Evolutionary conservation across 169 alveolate species (phyloP).

Genomic region (Plasmodium yoelii): DNA sequence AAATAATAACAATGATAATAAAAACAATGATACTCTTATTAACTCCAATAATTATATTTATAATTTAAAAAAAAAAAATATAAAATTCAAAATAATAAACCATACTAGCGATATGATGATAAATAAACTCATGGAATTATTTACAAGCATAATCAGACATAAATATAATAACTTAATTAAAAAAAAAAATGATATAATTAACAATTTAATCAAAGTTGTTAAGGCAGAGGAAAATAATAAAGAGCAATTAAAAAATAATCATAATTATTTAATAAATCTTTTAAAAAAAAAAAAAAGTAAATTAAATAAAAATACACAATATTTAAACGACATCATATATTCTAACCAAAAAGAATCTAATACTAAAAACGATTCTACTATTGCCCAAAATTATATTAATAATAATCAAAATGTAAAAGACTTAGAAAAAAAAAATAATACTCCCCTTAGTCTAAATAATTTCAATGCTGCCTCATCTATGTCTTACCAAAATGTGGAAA

Average conservation of each 20-base stretch:
- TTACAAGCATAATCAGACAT: slow-evolving; percentile 28
- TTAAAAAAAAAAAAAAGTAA: slow-evolving; percentile 56
- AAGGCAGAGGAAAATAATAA: slow-evolving; percentile 57
- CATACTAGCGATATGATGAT: slow-evolving; percentile 19
- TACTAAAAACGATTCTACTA: background rate
- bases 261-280: slow-evolving; percentile 26
- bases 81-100: slow-evolving; percentile 20
- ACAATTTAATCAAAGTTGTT: slow-evolving; percentile 56
- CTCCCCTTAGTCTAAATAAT: slow-evolving; percentile 3
- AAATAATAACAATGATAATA: slow-evolving; percentile 8
- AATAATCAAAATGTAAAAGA: background rate
- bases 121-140: slow-evolving; percentile 31
- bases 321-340: slow-evolving; percentile 34
- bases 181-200: slow-evolving; percentile 30
- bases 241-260: slow-evolving; percentile 40
- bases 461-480: background rate
- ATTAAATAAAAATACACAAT: slow-evolving; percentile 24
- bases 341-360: slow-evolving; percentile 11
- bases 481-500: background rate
- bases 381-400: background rate
- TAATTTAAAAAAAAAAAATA: slow-evolving; percentile 18
- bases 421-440: background rate
- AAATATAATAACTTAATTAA: slow-evolving; percentile 34
- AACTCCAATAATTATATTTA: background rate
- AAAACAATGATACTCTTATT: background rate